phyloP scores from a whole-genome alignment of 805 yeast species.

The Teunomyces kruisii region DNA sequence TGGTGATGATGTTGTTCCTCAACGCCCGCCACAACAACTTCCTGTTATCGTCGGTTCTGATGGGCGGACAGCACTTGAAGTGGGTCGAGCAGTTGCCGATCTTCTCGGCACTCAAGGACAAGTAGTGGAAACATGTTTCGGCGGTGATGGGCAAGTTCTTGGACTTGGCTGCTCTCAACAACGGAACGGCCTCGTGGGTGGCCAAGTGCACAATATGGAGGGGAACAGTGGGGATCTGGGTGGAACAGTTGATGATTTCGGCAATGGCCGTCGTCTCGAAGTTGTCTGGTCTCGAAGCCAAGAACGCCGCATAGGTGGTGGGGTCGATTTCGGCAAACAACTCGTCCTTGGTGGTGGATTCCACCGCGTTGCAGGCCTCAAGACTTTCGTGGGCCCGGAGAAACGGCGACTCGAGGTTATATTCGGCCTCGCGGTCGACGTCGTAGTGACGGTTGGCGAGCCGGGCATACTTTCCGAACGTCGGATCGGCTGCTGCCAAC shows the following conservation, averaged over 20 bases:
- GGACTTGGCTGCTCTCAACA: slow-evolving; percentile 63
- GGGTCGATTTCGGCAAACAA: slow-evolving; percentile 42
- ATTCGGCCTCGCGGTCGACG: slow-evolving; percentile 13
- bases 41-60: slow-evolving; percentile 72
- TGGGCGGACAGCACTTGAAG: slow-evolving; percentile 95
- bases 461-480: slow-evolving; percentile 44
- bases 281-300: slow-evolving; percentile 84
- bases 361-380: too few relatives aligned
- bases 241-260: slow-evolving; percentile 64
- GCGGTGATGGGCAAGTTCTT: slow-evolving; percentile 66
- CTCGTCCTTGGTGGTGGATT: slow-evolving; percentile 4
- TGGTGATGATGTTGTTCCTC: slow-evolving; percentile 59
- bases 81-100: slow-evolving; percentile 79
- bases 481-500: slow-evolving; percentile 61
- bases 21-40: slow-evolving; percentile 77
- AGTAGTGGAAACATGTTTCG: slow-evolving; percentile 93
- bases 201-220: slow-evolving; percentile 91
- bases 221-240: slow-evolving; percentile 57
- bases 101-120: slow-evolving; percentile 72
- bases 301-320: slow-evolving; percentile 64
- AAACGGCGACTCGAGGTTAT: slow-evolving; percentile 24
- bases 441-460: slow-evolving; percentile 34
- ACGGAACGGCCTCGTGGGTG: slow-evolving; percentile 77
- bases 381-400: slow-evolving; percentile 17
- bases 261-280: slow-evolving; percentile 85